Percentiles rank a stretch among this genome's conserved stretches.
Conservation (phyloP, 139 green algal genomes). For the Coccomyxa sp. region DNA sequence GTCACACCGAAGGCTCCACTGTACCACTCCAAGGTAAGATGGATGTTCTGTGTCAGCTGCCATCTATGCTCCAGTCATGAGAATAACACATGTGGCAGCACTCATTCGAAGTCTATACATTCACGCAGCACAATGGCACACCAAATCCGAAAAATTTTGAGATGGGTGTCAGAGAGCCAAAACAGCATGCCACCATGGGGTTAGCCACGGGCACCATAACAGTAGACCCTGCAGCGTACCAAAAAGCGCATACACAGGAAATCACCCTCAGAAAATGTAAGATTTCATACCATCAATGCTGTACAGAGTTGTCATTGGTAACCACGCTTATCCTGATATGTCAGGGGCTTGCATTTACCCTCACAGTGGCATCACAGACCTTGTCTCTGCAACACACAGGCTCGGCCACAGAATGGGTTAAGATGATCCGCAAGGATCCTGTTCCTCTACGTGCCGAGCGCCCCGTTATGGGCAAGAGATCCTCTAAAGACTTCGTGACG, state of each 20-base stretch:
- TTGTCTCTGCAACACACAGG: background rate
- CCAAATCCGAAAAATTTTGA: background rate
- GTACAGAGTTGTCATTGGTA: background rate
- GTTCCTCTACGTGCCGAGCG: background rate
- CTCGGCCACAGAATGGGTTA: background rate
- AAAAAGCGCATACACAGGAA: background rate
- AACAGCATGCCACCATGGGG: background rate
- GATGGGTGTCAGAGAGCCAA: background rate
- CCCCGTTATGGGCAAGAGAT: slow-evolving; percentile 26
- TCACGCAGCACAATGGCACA: background rate
- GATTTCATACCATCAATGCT: background rate
- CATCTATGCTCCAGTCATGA: background rate
- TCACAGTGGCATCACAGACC: background rate
- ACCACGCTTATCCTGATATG: background rate
- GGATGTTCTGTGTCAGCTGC: background rate
- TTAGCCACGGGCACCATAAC: background rate
- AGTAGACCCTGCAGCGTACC: background rate
- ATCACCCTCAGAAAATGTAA: background rate
- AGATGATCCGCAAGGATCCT: background rate
- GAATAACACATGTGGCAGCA: background rate
- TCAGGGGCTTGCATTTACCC: no score
- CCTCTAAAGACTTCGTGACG: slow-evolving; percentile 72
- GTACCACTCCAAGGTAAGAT: background rate
- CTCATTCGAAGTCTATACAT: background rate
- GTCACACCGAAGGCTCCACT: background rate